Evolutionary conservation across 2,329 filamentous ascomycete species (phyloP).

Genomic region (Mollisia scopiformis): DNA sequence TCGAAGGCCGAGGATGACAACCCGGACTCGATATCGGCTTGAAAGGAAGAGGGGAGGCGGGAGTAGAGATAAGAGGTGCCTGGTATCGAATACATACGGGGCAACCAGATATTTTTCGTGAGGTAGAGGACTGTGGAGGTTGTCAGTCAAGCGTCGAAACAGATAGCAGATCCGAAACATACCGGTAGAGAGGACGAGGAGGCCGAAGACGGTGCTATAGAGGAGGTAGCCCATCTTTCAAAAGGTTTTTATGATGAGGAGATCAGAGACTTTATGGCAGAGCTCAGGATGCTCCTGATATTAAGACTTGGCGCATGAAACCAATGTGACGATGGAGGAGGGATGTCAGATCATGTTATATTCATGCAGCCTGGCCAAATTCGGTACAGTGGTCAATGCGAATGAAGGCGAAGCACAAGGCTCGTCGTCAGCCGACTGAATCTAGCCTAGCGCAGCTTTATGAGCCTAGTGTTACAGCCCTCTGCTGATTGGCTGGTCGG

Average conservation of each 20-base stretch:
- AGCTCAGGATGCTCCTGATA: conserved; percentile 16
- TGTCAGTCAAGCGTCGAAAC: conserved; percentile 8
- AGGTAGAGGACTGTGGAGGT: conserved; percentile 68
- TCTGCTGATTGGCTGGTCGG: conserved; percentile 21
- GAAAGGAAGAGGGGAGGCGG: conserved; percentile 76
- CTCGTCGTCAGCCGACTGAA: too few relatives aligned
- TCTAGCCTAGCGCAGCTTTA: too few relatives aligned
- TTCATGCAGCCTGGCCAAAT: conserved; percentile 9
- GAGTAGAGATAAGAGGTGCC: conserved; percentile 71
- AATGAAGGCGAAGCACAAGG: conserved; percentile 12
- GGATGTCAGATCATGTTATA: conserved; percentile 19
- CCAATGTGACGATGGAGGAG: conserved; percentile 5
- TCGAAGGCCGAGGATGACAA: conserved; percentile 85
- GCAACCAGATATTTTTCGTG: conserved; percentile 78
- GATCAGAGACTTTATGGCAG: conserved; percentile 11
- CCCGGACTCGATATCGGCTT: conserved; percentile 84
- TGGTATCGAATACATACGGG: conserved; percentile 63
- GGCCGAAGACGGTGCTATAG: conserved; percentile 74
- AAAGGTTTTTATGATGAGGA: conserved; percentile 10
- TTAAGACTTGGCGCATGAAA: conserved; percentile 19
- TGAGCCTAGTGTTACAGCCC: too few relatives aligned
- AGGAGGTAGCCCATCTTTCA: conserved; percentile 75
- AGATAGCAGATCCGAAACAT: conserved; percentile 33
- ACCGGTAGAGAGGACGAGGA: conserved; percentile 74
- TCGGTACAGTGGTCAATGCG: conserved; percentile 7